Base-by-base conservation (phyloP, 495 filamentous ascomycete species). In the Lentithecium fluviatile region DNA sequence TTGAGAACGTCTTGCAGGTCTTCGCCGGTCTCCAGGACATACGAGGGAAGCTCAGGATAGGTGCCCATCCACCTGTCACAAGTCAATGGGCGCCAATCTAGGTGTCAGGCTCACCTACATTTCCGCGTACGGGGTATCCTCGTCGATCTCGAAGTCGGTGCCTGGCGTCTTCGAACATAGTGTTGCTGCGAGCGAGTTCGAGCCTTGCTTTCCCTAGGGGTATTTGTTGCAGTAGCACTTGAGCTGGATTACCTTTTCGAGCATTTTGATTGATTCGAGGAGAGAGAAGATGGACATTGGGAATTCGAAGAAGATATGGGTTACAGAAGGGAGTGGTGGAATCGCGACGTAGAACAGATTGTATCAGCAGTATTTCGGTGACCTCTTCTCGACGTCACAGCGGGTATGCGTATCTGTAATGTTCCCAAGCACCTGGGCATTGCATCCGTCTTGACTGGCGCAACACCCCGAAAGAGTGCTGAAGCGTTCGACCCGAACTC, bases 31-130 rank as follows among this genome's bases (percentile, higher is more conserved):
- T 76, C 71, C 2, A 88, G 69, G 11, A 87, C 75, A 46, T 80
- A 80, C 1, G 86, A 85, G 0, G 87, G 88, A 37, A 84, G 83
- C 19, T 81, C 82, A 0, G 88, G 88, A 60, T 92, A 90, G 38
- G 89, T 89, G 2, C 88, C 88, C 76, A 92, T 85, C 89, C 88
- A 91, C 79, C 90, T 87, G 76, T 86, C 11, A 58, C 13, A 29
- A 1, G 49, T 65, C 29, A 65, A 32, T 49, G 13, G 37, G n/a
- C n/a, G n/a, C n/a, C n/a, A n/a, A n/a, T n/a, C n/a, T n/a, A n/a
- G n/a, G n/a, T n/a, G n/a, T n/a, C n/a, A n/a, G n/a, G n/a, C n/a
- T n/a, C 15, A 47, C 48, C 47, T 53, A 67, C 73, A 76, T 72
- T 48, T 74, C 71, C 24, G 70, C 45, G 69, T 97, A 97, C 21